These are phyloP conservation scores for Neophaeococcomyces aloes DNA, from an alignment of 2,329 filamentous ascomycete species.

Conservation along the genomic window DNA sequence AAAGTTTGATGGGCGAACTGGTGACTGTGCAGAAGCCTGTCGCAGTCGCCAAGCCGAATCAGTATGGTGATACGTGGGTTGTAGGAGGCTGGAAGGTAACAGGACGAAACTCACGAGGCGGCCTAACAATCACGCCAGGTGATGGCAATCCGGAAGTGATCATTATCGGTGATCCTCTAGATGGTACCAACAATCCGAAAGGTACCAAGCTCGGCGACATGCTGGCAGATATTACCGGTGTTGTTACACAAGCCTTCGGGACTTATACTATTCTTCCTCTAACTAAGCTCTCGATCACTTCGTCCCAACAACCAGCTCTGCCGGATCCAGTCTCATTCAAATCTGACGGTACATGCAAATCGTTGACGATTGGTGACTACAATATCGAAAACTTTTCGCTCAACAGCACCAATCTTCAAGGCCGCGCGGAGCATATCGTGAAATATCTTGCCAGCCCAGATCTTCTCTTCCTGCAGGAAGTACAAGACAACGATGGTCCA, in stretches of 20 bases:
- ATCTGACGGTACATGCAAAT: slow-evolving; percentile 48
- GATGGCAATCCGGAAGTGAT: slow-evolving; percentile 61
- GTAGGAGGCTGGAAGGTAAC: slow-evolving; percentile 54
- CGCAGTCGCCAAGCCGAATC: slow-evolving; percentile 51
- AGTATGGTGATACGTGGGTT: slow-evolving; percentile 59
- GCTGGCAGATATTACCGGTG: slow-evolving; percentile 56
- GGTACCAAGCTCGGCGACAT: slow-evolving; percentile 55
- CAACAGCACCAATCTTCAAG: slow-evolving; percentile 36
- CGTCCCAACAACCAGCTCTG: slow-evolving; percentile 33
- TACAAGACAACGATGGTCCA: slow-evolving; percentile 56
- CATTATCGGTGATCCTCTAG: slow-evolving; percentile 53
- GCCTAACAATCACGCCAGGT: slow-evolving; percentile 53
- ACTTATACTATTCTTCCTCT: slow-evolving; percentile 59
- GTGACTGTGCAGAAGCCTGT: slow-evolving; percentile 51
- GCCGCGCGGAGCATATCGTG: slow-evolving; percentile 49
- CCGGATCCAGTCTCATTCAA: slow-evolving; percentile 39
- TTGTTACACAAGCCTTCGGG: slow-evolving; percentile 55
- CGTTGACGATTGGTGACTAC: slow-evolving; percentile 55
- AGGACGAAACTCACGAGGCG: slow-evolving; percentile 52
- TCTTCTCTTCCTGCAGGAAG: slow-evolving; percentile 58
- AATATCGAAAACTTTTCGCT: slow-evolving; percentile 60
- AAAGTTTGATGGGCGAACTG: slow-evolving; percentile 56
- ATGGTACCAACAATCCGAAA: slow-evolving; percentile 51
- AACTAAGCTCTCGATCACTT: slow-evolving; percentile 44
- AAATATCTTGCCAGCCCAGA: slow-evolving; percentile 53